Evolutionary conservation across 805 yeast species (phyloP), one percentile per base, ranked within the genome.

Genomic region (Candida bentonensis): DNA sequence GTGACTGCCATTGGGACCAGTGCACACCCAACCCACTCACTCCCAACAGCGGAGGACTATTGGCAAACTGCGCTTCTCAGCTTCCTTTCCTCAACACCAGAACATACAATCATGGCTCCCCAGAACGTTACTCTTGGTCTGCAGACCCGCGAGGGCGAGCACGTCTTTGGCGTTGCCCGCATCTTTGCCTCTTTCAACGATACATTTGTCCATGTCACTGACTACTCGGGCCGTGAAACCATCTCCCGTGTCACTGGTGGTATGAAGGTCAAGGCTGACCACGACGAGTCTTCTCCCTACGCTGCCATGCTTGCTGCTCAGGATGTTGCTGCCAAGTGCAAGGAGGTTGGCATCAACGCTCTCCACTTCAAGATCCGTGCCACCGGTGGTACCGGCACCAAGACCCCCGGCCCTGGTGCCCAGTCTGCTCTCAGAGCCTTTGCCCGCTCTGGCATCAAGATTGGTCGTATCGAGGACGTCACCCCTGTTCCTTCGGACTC

Each of bases 371-470:
- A 92, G 80, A 80, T 92, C 73, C 88, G 99, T 86, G 99, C 96
- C 69, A 89, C 96, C 61, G 99, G 99, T 81, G 99, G 99, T 81
- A 92, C 98, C 62, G 86, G 86, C 72, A 83, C 97, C 73, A 92
- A 94, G 83, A 89, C 99, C 70, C 99, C 99, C 76, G 95, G 96
- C 80, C 95, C 96, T 79, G 95, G 96, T 85, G 95, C 96, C 78
- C 95, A 92, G 79, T 82, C 95, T 59, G 95, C 96, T 72, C 74
- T 89, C 71, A 83, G 98, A 82, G 96, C 97, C 68, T 74, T 89
- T 66, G 97, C 99, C 66, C 88, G 99, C 82, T 87, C 97, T 59
- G 99, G 99, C 71, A 79, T 92, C 74, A 88, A 95, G 82, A 92
- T 92, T 60, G 99, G 99, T 65, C 87, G 99, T 76, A 92, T 92